phyloP scores from a whole-genome alignment of 2,329 filamentous ascomycete genomes.

The Clonostachys solani region DNA sequence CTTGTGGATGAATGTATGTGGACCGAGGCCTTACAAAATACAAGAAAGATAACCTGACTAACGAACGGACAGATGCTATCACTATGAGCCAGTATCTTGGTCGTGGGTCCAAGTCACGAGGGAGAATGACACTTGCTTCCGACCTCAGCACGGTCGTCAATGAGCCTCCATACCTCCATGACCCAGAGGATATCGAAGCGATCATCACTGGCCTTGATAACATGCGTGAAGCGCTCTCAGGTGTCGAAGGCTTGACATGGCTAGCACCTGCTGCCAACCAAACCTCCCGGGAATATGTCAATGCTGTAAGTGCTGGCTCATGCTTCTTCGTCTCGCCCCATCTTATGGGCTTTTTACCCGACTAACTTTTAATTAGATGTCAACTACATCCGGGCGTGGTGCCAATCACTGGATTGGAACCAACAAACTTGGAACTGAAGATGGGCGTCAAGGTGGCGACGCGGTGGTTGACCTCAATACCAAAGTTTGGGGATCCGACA shows the following conservation, averaged over 20 bases:
- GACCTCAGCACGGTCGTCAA: slow-evolving; percentile 55
- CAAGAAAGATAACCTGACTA: slow-evolving; percentile 1
- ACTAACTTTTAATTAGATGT: too few species aligned
- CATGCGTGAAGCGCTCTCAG: slow-evolving; percentile 47
- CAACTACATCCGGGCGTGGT: slow-evolving; percentile 29
- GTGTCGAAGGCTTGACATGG: slow-evolving; percentile 49
- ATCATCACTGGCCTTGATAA: slow-evolving; percentile 61
- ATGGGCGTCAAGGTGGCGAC: slow-evolving; percentile 44
- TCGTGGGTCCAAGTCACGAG: slow-evolving; percentile 56
- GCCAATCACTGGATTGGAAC: slow-evolving; percentile 54
- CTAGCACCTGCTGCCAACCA: slow-evolving; percentile 46
- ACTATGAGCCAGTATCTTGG: slow-evolving; percentile 60
- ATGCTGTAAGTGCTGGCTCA: slow-evolving; percentile 27
- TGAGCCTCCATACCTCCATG: slow-evolving; percentile 52
- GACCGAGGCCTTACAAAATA: background rate
- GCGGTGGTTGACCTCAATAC: slow-evolving; percentile 60
- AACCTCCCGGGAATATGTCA: slow-evolving; percentile 52
- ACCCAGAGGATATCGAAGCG: slow-evolving; percentile 53
- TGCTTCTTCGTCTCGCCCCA: too few species aligned
- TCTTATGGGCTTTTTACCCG: too few species aligned
- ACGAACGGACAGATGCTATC: slow-evolving; percentile 33
- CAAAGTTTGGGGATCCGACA: slow-evolving; percentile 63
- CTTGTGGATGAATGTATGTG: slow-evolving; percentile 20
- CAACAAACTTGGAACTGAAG: slow-evolving; percentile 54
- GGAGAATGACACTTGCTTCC: slow-evolving; percentile 55